Evolutionary conservation across 495 filamentous ascomycete species (phyloP), one percentile per base, ranked within the genome.

Genomic region (Penicillium angulare): DNA sequence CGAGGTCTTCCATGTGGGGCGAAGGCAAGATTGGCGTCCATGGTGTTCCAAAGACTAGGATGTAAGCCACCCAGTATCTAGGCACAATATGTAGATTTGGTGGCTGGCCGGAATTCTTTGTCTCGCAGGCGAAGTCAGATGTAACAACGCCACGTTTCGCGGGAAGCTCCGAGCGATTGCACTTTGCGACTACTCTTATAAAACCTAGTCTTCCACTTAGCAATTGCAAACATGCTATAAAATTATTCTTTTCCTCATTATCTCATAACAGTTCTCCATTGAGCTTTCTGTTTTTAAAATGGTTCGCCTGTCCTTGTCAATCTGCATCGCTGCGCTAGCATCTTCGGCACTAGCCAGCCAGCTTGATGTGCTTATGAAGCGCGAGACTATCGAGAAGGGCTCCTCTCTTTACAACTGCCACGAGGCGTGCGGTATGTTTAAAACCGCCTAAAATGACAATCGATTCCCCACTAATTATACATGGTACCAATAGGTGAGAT

Each of bases 361-460:
- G 12, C 44, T 39, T 5, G 22, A 35, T 17, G 34, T 26, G 7
- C 15, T 54, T 10, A 21, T 13, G 12, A 29, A 17, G 15, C 53
- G 53, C 15, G 48, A 43, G 15, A 49, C 45, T 10, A 53, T 54
- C 2, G 68, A 61, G 5, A 72, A 72, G 2, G 77, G 76, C 12
- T 68, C 73, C 1, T 64, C 74, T 6, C 43, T 57, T 1, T 80
- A 78, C 52, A 65, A 71, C 8, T 80, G 77, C 43, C 77, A 80
- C 48, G 67, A 68, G 31, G 69, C 71, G 50, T 80, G 77, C 49
- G 77, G 77, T 79, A 52, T 47, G 67, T 49, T 6, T 9, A 24
- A 16, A 32, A 6, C 1, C 39, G 47, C 16, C 7, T 17, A 6
- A 26, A 1, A 8, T 43, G 13, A 2, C 31, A 18, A 59, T 7